A percentile compares a stretch with the other conserved stretches of the same genome.
Conservation (phyloP, 1,139 yeast genomes). For the Pichia sp. region DNA sequence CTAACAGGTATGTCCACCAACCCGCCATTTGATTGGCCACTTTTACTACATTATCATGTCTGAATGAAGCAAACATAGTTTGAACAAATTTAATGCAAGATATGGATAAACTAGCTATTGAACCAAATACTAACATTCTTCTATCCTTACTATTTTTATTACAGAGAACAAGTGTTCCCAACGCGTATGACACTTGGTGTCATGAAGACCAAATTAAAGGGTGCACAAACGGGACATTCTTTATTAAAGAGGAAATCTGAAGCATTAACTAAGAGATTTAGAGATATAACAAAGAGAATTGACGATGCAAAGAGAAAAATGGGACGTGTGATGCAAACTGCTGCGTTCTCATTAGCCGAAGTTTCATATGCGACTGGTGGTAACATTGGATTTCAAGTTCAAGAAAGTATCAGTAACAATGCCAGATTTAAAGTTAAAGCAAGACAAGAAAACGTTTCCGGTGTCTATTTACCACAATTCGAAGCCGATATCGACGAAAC, state of each 20-base stretch:
- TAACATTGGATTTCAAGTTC: slow-evolving; percentile 91
- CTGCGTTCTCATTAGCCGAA: slow-evolving; percentile 96
- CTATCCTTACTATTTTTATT: slow-evolving; percentile 18
- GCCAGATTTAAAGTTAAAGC: slow-evolving; percentile 92
- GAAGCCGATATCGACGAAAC: slow-evolving; percentile 80
- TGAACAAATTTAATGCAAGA: too few species aligned
- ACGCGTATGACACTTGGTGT: slow-evolving; percentile 96
- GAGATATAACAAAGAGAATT: slow-evolving; percentile 92
- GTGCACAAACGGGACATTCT: slow-evolving; percentile 96
- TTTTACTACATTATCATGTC: too few species aligned
- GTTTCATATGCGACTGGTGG: slow-evolving; percentile 94
- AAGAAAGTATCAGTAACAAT: slow-evolving; percentile 77
- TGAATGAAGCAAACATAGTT: too few species aligned
- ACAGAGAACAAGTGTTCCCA: slow-evolving; percentile 86
- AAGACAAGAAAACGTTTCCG: slow-evolving; percentile 94
- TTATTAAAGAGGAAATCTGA: slow-evolving; percentile 93
- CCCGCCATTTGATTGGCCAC: too few species aligned
- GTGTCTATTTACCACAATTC: slow-evolving; percentile 92
- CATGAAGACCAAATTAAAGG: slow-evolving; percentile 94
- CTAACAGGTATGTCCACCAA: slow-evolving; percentile 20
- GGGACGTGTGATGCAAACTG: slow-evolving; percentile 99
- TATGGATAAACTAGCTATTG: too few species aligned
- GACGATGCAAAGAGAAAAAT: slow-evolving; percentile 96
- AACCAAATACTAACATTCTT: slow-evolving; percentile 4
- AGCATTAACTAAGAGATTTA: slow-evolving; percentile 92